Evolutionary conservation across 176 grass and related monocot genomes (phyloP).

Genomic region (Hyparrhenia diplandra): DNA sequence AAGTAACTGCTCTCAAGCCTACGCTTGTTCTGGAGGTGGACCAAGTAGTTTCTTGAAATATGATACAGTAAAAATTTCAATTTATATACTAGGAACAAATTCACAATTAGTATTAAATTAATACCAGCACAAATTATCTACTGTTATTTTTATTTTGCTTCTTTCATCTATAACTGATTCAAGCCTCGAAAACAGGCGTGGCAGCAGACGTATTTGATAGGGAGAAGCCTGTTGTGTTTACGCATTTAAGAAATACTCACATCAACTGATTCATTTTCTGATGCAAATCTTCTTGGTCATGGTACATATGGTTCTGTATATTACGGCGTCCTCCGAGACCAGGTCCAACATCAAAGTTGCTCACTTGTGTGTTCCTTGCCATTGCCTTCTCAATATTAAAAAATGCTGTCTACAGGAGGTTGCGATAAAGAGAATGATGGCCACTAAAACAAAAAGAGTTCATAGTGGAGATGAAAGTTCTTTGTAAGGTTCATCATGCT

Average conservation of each 20-base stretch:
- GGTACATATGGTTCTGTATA: constrained; percentile 98
- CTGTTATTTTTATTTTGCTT: neutral
- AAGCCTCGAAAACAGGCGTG: constrained; percentile 44
- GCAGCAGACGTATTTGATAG: constrained; percentile 77
- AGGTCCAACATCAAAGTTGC: constrained; percentile 42
- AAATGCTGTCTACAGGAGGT: constrained; percentile 63
- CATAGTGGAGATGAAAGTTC: constrained; percentile 94
- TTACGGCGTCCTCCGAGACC: constrained; percentile 88
- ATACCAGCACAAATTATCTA: constrained; percentile 10
- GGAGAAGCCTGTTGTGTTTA: constrained; percentile 82
- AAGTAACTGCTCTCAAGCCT: neutral
- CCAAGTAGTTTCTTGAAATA: constrained; percentile 6
- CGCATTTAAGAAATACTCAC: constrained; percentile 74
- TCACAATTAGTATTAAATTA: neutral
- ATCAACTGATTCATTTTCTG: constrained; percentile 83
- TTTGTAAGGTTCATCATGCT: constrained; percentile 98
- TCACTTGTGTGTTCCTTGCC: constrained; percentile 9
- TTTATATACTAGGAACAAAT: neutral
- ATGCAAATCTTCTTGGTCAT: constrained; percentile 94
- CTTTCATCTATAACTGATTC: neutral
- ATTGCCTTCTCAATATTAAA: constrained; percentile 23
- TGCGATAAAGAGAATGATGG: constrained; percentile 97
- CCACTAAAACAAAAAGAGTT: constrained; percentile 98
- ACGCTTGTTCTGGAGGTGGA: neutral
- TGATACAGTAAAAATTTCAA: neutral